Base-by-base conservation (phyloP, 176 grass and related monocot species). In the Poa annua region DNA sequence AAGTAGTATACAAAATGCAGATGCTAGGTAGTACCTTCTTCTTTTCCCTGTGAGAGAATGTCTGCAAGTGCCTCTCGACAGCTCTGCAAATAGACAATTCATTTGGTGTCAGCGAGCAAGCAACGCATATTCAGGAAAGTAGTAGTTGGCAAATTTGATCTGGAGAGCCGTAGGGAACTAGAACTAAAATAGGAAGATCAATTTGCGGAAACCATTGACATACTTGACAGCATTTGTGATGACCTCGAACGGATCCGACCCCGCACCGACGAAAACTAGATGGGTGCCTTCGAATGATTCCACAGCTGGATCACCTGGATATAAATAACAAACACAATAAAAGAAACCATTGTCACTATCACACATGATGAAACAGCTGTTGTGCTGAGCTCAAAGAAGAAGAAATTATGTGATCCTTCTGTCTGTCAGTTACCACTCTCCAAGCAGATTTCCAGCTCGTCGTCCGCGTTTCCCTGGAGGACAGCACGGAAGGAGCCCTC, bases 401-500 rank as follows among this genome's bases (percentile, higher is more conserved):
- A 79, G 8, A 62, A 36, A 39, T 67, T 68, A 2, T 24, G 39
- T n/a, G 10, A 1, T 36, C 13, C 26, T 32, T 64, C 13, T 39
- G 3, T 29, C 2, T 29, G 29, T 42, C 8, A 33, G 25, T 50
- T 91, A 93, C 94, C 94, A 63, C 94, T 93, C 83, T 97, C 94
- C 38, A 97, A 77, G 55, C 94, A 97, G 54, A 97, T 91, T 62
- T 97, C 91, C 19, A 97, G 86, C 47, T 94, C 94, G 54, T 97
- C 85, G 14, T 90, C 76, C 8, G 71, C 65, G 57, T 94, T 97
- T 47, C 94, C 94, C 83, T 97, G 94, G 22, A 97, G 91, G 29
- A 89, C 91, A 8, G 94, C 87, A 20, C 94, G 87, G 77, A 97
- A 97, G 0, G 86, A 86, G 26, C 91, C 94, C 78, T 97, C 94